phyloP scores from a whole-genome alignment of 805 yeast genomes.

The Cyberlindnera samutprakarnensis region DNA sequence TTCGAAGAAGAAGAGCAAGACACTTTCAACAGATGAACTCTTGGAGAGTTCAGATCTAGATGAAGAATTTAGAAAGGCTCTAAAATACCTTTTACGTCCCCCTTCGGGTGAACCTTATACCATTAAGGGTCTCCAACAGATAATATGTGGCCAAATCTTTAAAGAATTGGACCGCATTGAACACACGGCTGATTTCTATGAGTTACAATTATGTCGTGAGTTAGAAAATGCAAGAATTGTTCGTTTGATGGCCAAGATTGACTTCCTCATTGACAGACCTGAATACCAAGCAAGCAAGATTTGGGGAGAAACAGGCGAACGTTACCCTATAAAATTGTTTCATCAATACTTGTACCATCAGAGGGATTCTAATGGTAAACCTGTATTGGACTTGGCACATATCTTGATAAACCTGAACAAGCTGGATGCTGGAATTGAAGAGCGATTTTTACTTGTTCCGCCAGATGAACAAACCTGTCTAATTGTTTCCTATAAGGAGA shows the following conservation, averaged over 20 bases:
- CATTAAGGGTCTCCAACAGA: conserved; percentile 27
- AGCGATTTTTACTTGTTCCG: conserved; percentile 70
- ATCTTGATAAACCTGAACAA: conserved; percentile 76
- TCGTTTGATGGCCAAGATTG: conserved; percentile 73
- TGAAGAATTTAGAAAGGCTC: conserved; percentile 36
- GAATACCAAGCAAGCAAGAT: conserved; percentile 44
- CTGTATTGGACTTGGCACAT: conserved; percentile 75
- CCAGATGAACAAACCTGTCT: conserved; percentile 82
- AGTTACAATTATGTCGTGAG: conserved; percentile 58
- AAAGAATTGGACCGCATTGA: conserved; percentile 42
- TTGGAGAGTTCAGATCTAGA: conserved; percentile 29
- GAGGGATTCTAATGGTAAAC: conserved; percentile 66
- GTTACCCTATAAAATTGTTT: conserved; percentile 68
- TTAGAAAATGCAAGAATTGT: conserved; percentile 85
- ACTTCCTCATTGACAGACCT: conserved; percentile 69
- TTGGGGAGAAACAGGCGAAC: conserved; percentile 72
- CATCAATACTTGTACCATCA: conserved; percentile 84
- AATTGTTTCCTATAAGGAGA: conserved; percentile 77
- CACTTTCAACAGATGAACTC: conserved; percentile 6
- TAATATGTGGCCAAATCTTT: conserved; percentile 39
- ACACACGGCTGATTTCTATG: conserved; percentile 48
- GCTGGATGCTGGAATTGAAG: conserved; percentile 87
- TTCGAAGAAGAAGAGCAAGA: conserved; percentile 2
- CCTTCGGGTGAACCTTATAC: conserved; percentile 11
- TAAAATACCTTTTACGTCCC: conserved; percentile 29